phyloP scores from a whole-genome alignment of 495 filamentous ascomycete species.

The Trichocladium uniseriatum region DNA sequence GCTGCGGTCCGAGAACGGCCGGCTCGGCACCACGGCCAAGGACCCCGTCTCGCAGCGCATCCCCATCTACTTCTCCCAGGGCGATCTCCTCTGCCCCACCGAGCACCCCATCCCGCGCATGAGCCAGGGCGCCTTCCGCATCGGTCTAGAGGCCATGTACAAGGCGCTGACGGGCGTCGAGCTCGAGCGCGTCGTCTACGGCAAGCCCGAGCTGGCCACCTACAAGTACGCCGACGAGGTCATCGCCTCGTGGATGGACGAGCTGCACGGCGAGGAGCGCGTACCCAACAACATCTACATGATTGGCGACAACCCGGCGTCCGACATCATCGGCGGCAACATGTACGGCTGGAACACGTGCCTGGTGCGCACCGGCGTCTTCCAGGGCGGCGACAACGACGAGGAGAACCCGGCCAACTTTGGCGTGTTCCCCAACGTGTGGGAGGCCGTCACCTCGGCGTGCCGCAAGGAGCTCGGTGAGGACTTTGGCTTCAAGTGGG shows the following conservation, averaged over 20 bases:
- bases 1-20: slow-evolving; percentile 63
- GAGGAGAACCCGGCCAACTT: slow-evolving; percentile 93
- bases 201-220: slow-evolving; percentile 69
- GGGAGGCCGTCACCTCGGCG: slow-evolving; percentile 89
- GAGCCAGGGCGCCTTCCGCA: slow-evolving; percentile 68
- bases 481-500: slow-evolving; percentile 46
- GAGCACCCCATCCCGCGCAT: slow-evolving; percentile 65
- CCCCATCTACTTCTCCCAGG: slow-evolving; percentile 68
- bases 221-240: slow-evolving; percentile 79
- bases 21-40: slow-evolving; percentile 54
- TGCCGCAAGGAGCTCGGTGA: slow-evolving; percentile 69
- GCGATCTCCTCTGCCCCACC: slow-evolving; percentile 68
- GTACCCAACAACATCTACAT: slow-evolving; percentile 71
- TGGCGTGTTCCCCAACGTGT: slow-evolving; percentile 75
- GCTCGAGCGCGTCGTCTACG: slow-evolving; percentile 75
- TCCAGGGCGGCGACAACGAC: slow-evolving; percentile 59
- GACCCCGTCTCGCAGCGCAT: slow-evolving; percentile 57
- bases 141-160: slow-evolving; percentile 70
- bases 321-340: slow-evolving; percentile 71
- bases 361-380: slow-evolving; percentile 59
- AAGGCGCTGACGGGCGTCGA: slow-evolving; percentile 63
- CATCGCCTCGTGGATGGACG: slow-evolving; percentile 64
- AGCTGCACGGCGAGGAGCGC: slow-evolving; percentile 61
- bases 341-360: slow-evolving; percentile 80
- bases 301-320: slow-evolving; percentile 72